Base-by-base conservation (phyloP, 2,329 filamentous ascomycete species). In the Camillea tinctor region DNA sequence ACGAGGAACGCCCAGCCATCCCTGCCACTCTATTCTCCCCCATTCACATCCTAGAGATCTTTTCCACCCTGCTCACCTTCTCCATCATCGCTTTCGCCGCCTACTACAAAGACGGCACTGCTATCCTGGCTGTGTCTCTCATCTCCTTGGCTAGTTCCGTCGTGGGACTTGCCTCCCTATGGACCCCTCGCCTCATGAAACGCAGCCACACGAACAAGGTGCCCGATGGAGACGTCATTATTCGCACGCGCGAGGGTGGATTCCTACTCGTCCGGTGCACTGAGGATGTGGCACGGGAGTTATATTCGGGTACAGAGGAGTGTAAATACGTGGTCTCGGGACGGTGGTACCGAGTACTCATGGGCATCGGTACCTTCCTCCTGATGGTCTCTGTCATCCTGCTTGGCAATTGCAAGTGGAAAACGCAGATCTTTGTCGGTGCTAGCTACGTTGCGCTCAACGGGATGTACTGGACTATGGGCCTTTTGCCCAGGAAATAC, bases 351-450 rank as follows among this genome's bases (percentile, higher is more conserved):
- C 79, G 81, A 20, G 69, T 77, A 0, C 77, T 87, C 7, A 86
- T 88, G 73, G 84, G 80, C 0, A 50, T 82, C 1, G 85, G 83
- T 36, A 88, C 86, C 8, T 79, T 85, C 8, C 64, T 88, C 23
- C 79, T 88, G 51, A 88, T 88, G 86, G 69, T 84, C 3, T 80
- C 81, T 1, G 84, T 88, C 11, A 83, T 88, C 13, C 73, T 87
- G 15, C 72, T 89, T 36, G 85, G 85, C 1, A 88, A 88, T 68
- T 86, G 84, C 71, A 79, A 79, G n/a, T 87, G 84, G 78, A 77
- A 79, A 51, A 81, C 83, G 61, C 85, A 89, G 71, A 79, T 84
- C 9, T 80, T 85, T 11, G 83, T 88, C 60, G 84, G 84, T 6
- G 76, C 73, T 2, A 76, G 80, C 1, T 88, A 88, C 64, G 83